Evolutionary conservation across 768 basidiomycete genomes (phyloP), one percentile per base, ranked within the genome.

Genomic region (Psilocybe tampanensis): DNA sequence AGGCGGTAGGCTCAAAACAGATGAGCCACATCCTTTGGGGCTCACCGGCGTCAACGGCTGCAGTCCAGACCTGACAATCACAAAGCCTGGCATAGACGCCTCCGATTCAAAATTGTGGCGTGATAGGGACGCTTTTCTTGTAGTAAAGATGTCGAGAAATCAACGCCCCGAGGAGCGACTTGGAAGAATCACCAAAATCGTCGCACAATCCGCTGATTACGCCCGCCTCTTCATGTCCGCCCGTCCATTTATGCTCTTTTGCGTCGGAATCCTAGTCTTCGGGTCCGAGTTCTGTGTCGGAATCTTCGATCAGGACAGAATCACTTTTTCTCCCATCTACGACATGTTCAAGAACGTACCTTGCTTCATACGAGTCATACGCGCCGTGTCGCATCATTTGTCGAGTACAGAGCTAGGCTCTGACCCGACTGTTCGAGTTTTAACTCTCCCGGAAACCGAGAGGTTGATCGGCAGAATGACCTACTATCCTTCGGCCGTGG

Each of bases 211-310:
- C 8, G 53, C 53, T 9, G 29, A 54, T 19, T 54, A 32, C 7
- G 44, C 53, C 2, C 43, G 53, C 2, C 19, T 44, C 2, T 36
- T 33, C n/a, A 44, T 54, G 32, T 45, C 53, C 4, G 43, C 43
- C 4, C 43, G 53, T 8, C 53, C 53, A 7, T 47, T 54, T 24
- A 44, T 44, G 43, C 53, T 54, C 1, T 54, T 45, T 26, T 54
- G 29, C 26, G n/a, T 32, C 6, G 43, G 43, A 2, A 2, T 54
- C 8, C 43, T 54, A n/a, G 45, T 54, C 43, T 54, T 44, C 13
- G 53, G 53, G 24, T 45, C 8, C 18, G 4, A 44, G 8, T 54
- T 54, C 8, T 54, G 44, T 11, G 29, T 54, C 9, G 44, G 43
- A 1, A 45, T 54, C 19, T 44, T 54, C 15, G 53, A 54, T 26